Evolutionary conservation across 108 stramenopile genomes (phyloP).

Genomic region (Nitzschia sp.): DNA sequence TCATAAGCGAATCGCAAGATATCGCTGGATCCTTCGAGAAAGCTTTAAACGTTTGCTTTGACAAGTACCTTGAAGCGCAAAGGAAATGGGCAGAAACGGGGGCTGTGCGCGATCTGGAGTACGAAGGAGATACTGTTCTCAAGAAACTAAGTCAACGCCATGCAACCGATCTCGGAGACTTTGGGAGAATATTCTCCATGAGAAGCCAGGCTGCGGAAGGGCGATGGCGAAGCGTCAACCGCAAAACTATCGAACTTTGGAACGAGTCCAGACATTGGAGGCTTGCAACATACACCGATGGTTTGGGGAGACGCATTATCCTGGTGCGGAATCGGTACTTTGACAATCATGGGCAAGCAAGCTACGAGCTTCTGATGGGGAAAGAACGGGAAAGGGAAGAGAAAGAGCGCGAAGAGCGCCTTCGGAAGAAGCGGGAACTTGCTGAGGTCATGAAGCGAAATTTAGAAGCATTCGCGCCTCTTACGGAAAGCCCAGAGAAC

Average conservation of each 20-base stretch:
- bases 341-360: slow-evolving; percentile 60
- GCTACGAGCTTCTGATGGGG: slow-evolving; percentile 70
- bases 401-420: slow-evolving; percentile 42
- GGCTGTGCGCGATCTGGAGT: slow-evolving; percentile 79
- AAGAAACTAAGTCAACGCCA: slow-evolving; percentile 52
- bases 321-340: slow-evolving; percentile 63
- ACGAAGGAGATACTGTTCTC: slow-evolving; percentile 59
- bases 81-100: slow-evolving; percentile 82
- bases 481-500: slow-evolving; percentile 16
- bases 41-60: slow-evolving; percentile 65
- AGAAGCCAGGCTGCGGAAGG: slow-evolving; percentile 36
- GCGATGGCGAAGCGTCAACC: slow-evolving; percentile 52
- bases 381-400: slow-evolving; percentile 66
- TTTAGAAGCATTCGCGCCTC: slow-evolving; percentile 59
- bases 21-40: slow-evolving; percentile 63
- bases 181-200: slow-evolving; percentile 19
- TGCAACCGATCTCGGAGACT: slow-evolving; percentile 39
- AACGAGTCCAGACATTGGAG: slow-evolving; percentile 51
- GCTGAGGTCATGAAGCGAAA: slow-evolving; percentile 59
- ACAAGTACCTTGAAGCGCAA: slow-evolving; percentile 72
- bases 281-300: slow-evolving; percentile 59
- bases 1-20: slow-evolving; percentile 45
- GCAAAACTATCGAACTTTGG: slow-evolving; percentile 54
- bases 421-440: slow-evolving; percentile 51
- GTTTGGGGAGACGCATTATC: slow-evolving; percentile 63